phyloP scores from a whole-genome alignment of 2,329 filamentous ascomycete species.

The Fulvia fulva region DNA sequence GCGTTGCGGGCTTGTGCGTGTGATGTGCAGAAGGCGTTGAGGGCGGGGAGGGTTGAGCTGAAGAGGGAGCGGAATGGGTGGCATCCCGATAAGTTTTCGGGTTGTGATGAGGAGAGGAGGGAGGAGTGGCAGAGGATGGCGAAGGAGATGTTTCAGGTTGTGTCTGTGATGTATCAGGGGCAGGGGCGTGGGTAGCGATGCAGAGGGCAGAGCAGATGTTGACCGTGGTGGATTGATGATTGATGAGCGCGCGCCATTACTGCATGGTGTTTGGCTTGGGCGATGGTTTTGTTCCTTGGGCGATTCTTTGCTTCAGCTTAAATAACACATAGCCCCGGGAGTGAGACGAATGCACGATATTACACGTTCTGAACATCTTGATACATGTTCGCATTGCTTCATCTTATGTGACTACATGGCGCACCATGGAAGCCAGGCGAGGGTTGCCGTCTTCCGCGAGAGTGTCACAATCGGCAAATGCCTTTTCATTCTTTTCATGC shows the following conservation, averaged over 20 bases:
- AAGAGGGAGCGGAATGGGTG: conserved; percentile 8
- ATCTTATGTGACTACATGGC: conserved; percentile 25
- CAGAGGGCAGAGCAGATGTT: not conserved
- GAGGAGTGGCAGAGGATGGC: conserved; percentile 11
- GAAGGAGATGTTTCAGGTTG: conserved; percentile 9
- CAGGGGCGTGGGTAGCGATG: too few species aligned
- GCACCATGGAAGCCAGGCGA: conserved; percentile 36
- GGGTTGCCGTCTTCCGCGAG: conserved; percentile 37
- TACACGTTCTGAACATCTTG: not conserved
- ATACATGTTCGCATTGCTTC: conserved; percentile 20
- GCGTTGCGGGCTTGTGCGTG: not conserved
- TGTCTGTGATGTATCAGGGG: conserved; percentile 6
- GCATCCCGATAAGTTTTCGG: conserved; percentile 17
- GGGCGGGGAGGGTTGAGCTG: not conserved
- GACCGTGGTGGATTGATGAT: not conserved
- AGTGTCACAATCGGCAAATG: conserved; percentile 35
- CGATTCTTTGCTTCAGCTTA: too few species aligned
- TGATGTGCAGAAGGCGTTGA: not conserved
- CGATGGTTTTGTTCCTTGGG: too few species aligned
- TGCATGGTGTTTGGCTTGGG: too few species aligned
- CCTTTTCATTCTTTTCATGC: conserved; percentile 16
- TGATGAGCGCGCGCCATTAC: too few species aligned
- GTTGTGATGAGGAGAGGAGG: conserved; percentile 3
- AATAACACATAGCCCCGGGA: too few species aligned
- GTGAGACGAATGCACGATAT: not conserved